Evolutionary conservation across 768 basidiomycete species (phyloP), one percentile per base, ranked within the genome.

Genomic region (Pleurotus citrinopileatus): DNA sequence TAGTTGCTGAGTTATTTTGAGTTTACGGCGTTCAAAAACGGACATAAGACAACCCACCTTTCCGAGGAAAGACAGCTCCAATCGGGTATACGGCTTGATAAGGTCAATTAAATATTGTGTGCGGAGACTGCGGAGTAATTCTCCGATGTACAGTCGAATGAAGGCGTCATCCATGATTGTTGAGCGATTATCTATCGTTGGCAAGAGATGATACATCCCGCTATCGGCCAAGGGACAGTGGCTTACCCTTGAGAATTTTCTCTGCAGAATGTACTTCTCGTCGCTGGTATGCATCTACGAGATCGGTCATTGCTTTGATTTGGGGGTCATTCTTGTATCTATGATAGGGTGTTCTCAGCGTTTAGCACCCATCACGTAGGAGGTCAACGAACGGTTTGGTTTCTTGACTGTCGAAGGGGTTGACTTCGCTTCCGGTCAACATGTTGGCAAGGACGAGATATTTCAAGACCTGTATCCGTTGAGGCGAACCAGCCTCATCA

Each of bases 371-470:
- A n/a, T 34, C 13, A 42, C 19, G 27, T 2, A 32, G 40, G 19
- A 20, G 17, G 32, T 34, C 17, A 44, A 22, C 26, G n/a, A n/a
- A 98, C 83, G 97, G 97, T 67, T 99, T 99, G 9, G 97, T 98
- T 76, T 99, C 97, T 70, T 99, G 97, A 65, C 92, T 94, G 72
- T 98, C 97, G 64, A 99, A 99, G 0, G 97, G 97, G 67, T 99
- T 98, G 70, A 99, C 97, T 66, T 97, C 94, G 65, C 92, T 95
- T 29, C 95, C 97, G 46, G 91, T 98, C 55, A 99, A 75, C 96
- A 99, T 98, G 70, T 98, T 94, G 3, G 94, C 93, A 37, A 99
- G 79, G 2, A 99, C 97, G 15, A 99, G 82, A 68, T 99, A 99
- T 72, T 99, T 99, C 57, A 99, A 80, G 2, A 98, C 97, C 75